phyloP scores from a whole-genome alignment of 2,329 filamentous ascomycete species.

The Curvularia eragrostidis region DNA sequence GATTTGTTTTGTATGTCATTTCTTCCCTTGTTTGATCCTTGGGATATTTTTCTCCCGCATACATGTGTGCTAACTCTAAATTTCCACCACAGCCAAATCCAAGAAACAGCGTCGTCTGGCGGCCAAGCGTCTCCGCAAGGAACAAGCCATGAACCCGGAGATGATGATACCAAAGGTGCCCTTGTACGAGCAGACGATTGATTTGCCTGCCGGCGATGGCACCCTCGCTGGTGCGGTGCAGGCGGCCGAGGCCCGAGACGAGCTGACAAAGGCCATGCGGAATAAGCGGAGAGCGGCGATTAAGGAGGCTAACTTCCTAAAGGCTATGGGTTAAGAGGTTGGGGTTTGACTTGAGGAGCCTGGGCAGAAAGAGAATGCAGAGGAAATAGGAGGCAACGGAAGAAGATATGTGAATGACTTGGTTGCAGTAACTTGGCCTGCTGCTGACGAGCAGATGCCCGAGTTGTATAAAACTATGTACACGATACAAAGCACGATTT shows the following conservation, averaged over 20 bases:
- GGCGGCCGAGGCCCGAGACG: conserved; percentile 61
- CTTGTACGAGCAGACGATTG: conserved; percentile 77
- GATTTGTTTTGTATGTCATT: conserved; percentile 80
- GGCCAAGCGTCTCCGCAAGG: conserved; percentile 68
- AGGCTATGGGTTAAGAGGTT: conserved; percentile 66
- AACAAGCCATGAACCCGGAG: conserved; percentile 69
- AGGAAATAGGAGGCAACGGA: neutral
- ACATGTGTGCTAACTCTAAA: neutral
- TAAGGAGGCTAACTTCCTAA: conserved; percentile 86
- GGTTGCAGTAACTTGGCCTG: neutral
- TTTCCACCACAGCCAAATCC: conserved; percentile 66
- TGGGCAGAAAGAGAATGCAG: neutral
- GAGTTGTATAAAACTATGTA: conserved; percentile 3
- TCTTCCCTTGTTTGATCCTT: neutral
- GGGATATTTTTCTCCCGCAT: too few species aligned
- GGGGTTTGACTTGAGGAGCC: neutral
- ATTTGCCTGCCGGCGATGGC: conserved; percentile 66
- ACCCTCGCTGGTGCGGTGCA: conserved; percentile 55
- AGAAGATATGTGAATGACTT: neutral
- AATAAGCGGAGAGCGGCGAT: conserved; percentile 76
- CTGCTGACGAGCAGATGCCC: neutral
- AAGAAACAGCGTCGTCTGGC: conserved; percentile 79
- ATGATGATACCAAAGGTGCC: conserved; percentile 70
- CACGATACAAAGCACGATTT: conserved; percentile 1
- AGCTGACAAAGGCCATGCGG: conserved; percentile 74